Percentiles rank a stretch among this genome's conserved stretches.
These are phyloP conservation scores for Fusarium pseudoanthophilum DNA, from an alignment of 2,329 filamentous ascomycete species.

Conservation along the genomic window DNA sequence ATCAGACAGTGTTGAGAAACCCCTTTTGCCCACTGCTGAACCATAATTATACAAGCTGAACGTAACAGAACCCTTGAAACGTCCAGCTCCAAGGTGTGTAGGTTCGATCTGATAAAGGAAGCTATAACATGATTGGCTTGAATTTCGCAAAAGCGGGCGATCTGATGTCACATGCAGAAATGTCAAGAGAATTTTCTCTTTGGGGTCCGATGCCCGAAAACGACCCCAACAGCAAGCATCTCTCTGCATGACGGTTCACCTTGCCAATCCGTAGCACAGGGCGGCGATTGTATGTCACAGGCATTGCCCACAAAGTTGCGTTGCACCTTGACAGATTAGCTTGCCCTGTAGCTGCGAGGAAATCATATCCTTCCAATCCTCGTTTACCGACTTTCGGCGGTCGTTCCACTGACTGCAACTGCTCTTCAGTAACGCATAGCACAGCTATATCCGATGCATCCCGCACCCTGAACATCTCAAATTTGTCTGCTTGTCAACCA, in stretches of 20 bases:
- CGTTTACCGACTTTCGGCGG: neutral
- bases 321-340: constrained; percentile 16
- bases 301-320: constrained; percentile 16
- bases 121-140: constrained; percentile 14
- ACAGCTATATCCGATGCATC: neutral
- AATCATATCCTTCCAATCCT: neutral
- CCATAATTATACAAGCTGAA: constrained; percentile 10
- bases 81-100: constrained; percentile 21
- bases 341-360: constrained; percentile 39
- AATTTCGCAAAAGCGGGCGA: constrained; percentile 1
- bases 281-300: constrained; percentile 28
- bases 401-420: neutral
- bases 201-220: constrained; percentile 4
- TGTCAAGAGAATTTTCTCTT: constrained; percentile 44
- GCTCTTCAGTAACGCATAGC: constrained; percentile 5
- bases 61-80: constrained; percentile 15
- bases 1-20: constrained; percentile 5
- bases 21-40: constrained; percentile 8
- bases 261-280: constrained; percentile 36
- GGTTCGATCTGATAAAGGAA: constrained; percentile 43
- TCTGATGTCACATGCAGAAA: constrained; percentile 44
- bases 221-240: constrained; percentile 19
- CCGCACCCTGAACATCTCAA: neutral
- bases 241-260: constrained; percentile 5
- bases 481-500: neutral